Percentiles rank a stretch among this genome's conserved stretches.
phyloP scores from a whole-genome alignment of 2,329 filamentous ascomycete species.

The Colletotrichum lini region DNA sequence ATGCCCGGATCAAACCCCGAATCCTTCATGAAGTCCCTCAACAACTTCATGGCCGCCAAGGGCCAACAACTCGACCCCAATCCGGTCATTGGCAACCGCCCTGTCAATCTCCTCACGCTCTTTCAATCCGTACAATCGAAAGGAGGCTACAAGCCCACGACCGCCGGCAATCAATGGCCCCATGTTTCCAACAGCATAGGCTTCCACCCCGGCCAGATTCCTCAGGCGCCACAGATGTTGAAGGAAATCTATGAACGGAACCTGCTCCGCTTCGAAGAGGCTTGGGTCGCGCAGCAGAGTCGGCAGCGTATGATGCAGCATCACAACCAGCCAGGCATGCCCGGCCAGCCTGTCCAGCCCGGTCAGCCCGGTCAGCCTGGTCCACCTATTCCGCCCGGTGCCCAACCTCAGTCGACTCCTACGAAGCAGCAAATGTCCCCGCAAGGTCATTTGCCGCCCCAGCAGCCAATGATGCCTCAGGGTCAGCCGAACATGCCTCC shows the following conservation, averaged over 20 bases:
- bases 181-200: conserved; percentile 77
- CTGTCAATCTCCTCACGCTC: conserved; percentile 81
- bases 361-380: conserved; percentile 51
- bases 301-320: conserved; percentile 65
- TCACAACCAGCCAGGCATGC: conserved; percentile 52
- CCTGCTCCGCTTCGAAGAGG: conserved; percentile 82
- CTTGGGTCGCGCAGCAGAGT: conserved; percentile 71
- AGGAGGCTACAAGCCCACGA: conserved; percentile 83
- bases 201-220: conserved; percentile 74
- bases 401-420: conserved; percentile 54
- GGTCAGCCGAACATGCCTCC: conserved; percentile 53
- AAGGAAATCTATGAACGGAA: conserved; percentile 83
- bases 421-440: conserved; percentile 60
- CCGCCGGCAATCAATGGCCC: conserved; percentile 79
- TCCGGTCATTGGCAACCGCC: conserved; percentile 80
- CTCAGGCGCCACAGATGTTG: conserved; percentile 78
- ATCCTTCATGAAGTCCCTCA: conserved; percentile 82
- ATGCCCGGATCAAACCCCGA: conserved; percentile 69
- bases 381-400: conserved; percentile 51
- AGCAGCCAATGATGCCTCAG: conserved; percentile 54
- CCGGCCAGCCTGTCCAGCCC: conserved; percentile 48
- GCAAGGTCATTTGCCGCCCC: conserved; percentile 46
- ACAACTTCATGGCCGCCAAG: conserved; percentile 82
- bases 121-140: conserved; percentile 82
- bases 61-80: conserved; percentile 81